phyloP scores from a whole-genome alignment of 306 rosid genomes.

The Inga oerstediana region DNA sequence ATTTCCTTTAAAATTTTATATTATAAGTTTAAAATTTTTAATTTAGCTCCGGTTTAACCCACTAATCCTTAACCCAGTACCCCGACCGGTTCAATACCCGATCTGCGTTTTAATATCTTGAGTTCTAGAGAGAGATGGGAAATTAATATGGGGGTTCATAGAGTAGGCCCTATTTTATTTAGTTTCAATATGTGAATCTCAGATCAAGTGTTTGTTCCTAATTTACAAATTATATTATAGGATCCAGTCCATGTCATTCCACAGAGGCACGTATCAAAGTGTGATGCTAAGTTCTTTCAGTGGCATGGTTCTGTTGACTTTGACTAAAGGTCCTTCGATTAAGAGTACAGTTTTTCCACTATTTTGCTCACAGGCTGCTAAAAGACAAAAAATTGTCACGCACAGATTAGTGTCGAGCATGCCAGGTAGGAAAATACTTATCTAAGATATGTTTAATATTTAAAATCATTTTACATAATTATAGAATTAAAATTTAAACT shows the following conservation, averaged over 20 bases:
- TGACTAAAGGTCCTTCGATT: too few relatives aligned
- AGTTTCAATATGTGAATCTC: background rate
- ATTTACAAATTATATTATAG: background rate
- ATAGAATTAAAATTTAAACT: background rate
- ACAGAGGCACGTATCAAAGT: background rate
- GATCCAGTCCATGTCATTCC: background rate
- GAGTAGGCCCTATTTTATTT: background rate
- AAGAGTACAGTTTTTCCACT: background rate
- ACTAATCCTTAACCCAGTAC: too few relatives aligned
- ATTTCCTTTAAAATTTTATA: too few relatives aligned
- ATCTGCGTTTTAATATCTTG: too few relatives aligned
- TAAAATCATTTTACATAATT: background rate
- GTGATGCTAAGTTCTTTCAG: too few relatives aligned
- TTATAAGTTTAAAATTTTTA: too few relatives aligned
- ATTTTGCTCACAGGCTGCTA: conserved; percentile 8
- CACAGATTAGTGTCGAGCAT: conserved; percentile 12
- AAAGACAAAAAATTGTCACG: conserved; percentile 10
- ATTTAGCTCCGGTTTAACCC: too few relatives aligned
- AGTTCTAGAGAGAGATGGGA: background rate
- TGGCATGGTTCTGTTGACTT: too few relatives aligned
- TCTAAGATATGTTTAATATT: background rate
- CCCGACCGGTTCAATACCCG: too few relatives aligned
- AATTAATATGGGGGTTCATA: background rate
- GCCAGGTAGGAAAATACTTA: background rate
- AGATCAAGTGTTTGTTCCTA: background rate